Conservation (phyloP, 257 asterid species). For the Euphrasia confusa region DNA sequence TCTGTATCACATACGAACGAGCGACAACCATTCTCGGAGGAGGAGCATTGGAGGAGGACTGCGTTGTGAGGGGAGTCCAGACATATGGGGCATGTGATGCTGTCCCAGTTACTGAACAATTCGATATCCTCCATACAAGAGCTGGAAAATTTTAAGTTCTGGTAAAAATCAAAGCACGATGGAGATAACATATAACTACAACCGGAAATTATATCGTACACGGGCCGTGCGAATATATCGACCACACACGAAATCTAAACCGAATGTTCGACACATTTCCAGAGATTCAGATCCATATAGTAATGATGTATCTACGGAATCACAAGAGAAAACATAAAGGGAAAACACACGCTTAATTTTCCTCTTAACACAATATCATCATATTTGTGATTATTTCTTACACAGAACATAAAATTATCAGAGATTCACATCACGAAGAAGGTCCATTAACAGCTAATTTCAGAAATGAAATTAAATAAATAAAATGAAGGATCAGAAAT, state of each 20-base stretch:
- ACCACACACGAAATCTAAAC: background rate
- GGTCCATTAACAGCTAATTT: conserved; percentile 13
- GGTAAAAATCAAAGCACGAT: conserved; percentile 14
- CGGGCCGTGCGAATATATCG: background rate
- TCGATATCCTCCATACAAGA: conserved; percentile 50
- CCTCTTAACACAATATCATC: conserved; percentile 8
- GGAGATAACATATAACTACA: background rate
- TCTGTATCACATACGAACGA: conserved; percentile 76
- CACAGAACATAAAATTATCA: background rate
- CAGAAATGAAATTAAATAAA: background rate
- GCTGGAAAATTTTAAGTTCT: conserved; percentile 20
- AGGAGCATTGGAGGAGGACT: conserved; percentile 77
- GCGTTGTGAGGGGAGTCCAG: conserved; percentile 76
- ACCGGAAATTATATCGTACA: background rate
- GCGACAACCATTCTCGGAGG: conserved; percentile 65
- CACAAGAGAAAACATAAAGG: no score
- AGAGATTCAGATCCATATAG: background rate
- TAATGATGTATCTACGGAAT: no score
- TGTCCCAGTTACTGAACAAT: conserved; percentile 59
- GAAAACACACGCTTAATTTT: conserved; percentile 9
- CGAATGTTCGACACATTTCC: background rate
- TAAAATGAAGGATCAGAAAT: conserved; percentile 1
- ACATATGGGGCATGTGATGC: conserved; percentile 75
- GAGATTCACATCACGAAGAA: conserved; percentile 20
- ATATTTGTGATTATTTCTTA: conserved; percentile 5